These are phyloP conservation scores for Euphorbia lathyris DNA, from an alignment of 345 rosid species.

Conservation along the genomic window DNA sequence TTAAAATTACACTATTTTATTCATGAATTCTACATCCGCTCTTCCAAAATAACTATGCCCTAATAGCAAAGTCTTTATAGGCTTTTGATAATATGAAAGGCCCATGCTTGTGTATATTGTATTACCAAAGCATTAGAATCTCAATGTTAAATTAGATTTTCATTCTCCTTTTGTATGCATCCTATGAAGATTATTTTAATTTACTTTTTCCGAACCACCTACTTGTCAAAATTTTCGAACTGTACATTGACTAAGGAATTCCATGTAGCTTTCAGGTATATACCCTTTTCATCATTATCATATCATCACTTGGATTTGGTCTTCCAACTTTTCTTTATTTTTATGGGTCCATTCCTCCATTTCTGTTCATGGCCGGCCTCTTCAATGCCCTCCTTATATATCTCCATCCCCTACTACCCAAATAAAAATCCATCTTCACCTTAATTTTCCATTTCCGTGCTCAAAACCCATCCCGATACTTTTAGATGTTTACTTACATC, in stretches of 20 bases:
- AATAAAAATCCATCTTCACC: background rate
- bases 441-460: background rate
- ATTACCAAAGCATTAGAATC: no score
- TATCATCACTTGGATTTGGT: constrained; percentile 29
- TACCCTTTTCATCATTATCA: background rate
- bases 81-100: no score
- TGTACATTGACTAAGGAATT: constrained; percentile 17
- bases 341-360: background rate
- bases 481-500: no score
- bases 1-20: no score
- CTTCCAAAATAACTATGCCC: no score
- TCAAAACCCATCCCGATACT: background rate
- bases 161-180: no score
- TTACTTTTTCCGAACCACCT: background rate
- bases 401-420: background rate
- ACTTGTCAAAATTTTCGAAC: constrained; percentile 12
- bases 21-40: no score
- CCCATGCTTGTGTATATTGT: no score
- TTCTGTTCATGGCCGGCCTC: constrained; percentile 36
- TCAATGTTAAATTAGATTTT: no score
- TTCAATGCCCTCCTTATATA: background rate
- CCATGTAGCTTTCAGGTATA: constrained; percentile 13
- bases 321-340: background rate
- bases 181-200: no score
- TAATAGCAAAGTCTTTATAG: no score